Evolutionary conservation across 768 basidiomycete species (phyloP).

Genomic region (button mushroom (Agaricus bisporus)): DNA sequence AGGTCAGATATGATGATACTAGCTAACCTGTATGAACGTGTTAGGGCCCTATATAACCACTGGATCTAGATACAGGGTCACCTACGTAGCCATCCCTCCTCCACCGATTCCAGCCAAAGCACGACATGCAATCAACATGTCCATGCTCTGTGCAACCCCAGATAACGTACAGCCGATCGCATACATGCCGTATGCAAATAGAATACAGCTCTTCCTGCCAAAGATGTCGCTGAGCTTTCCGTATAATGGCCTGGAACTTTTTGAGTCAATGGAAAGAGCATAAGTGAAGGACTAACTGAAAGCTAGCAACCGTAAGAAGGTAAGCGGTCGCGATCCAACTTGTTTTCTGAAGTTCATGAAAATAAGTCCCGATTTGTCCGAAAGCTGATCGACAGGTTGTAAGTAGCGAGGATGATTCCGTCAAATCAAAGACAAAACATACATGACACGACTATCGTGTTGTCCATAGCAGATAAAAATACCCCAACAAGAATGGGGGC

Average conservation of each 20-base stretch:
- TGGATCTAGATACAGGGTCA: background rate
- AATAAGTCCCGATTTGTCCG: slow-evolving; percentile 49
- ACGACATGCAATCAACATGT: slow-evolving; percentile 44
- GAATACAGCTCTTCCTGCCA: slow-evolving; percentile 50
- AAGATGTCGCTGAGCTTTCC: slow-evolving; percentile 65
- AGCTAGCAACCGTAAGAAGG: slow-evolving; percentile 52
- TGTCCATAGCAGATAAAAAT: slow-evolving; percentile 12
- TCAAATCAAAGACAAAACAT: background rate
- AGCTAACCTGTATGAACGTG: slow-evolving; percentile 33
- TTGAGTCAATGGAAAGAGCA: background rate
- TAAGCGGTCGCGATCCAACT: slow-evolving; percentile 66
- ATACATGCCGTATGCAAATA: slow-evolving; percentile 51
- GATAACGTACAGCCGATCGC: slow-evolving; percentile 48
- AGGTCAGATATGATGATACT: slow-evolving; percentile 65
- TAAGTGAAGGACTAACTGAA: slow-evolving; percentile 37
- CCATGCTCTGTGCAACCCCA: slow-evolving; percentile 48
- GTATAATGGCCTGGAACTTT: slow-evolving; percentile 43
- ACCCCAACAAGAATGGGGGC: slow-evolving; percentile 12
- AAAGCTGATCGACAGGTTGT: slow-evolving; percentile 26
- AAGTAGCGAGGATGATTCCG: background rate
- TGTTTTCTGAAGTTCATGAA: slow-evolving; percentile 56
- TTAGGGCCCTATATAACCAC: background rate
- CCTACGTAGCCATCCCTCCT: slow-evolving; percentile 58
- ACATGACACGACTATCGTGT: slow-evolving; percentile 13
- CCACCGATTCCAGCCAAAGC: slow-evolving; percentile 57